A percentile compares a stretch with the other conserved stretches of the same genome.
phyloP scores from a whole-genome alignment of 345 rosid species.

The Eucalyptus marginata region DNA sequence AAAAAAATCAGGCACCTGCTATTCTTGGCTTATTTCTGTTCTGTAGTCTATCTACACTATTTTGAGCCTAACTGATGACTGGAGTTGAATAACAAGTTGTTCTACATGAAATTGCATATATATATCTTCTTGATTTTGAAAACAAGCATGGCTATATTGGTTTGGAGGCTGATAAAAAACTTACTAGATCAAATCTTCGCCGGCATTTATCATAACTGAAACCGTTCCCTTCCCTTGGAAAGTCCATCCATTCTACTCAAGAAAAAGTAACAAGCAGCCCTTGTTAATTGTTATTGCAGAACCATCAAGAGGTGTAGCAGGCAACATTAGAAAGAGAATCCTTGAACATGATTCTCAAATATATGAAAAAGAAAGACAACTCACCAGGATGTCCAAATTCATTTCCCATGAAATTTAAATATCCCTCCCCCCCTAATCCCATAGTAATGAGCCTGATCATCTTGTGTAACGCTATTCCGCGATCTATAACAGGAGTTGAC shows the following conservation, averaged over 20 bases:
- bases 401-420: slow-evolving; percentile 97
- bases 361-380: neutral
- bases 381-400: slow-evolving; percentile 99
- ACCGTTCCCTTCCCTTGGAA: slow-evolving; percentile 85
- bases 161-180: slow-evolving; percentile 3
- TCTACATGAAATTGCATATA: neutral
- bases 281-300: neutral
- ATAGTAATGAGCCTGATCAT: slow-evolving; percentile 91
- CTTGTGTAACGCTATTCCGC: slow-evolving; percentile 96
- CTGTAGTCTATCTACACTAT: neutral
- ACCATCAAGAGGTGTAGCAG: neutral
- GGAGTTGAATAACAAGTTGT: neutral
- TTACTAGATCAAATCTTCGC: slow-evolving; percentile 88
- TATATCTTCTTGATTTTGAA: neutral
- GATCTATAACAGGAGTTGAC: slow-evolving; percentile 69
- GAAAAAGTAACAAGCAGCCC: neutral
- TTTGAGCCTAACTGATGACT: neutral
- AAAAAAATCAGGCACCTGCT: neutral
- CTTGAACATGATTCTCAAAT: neutral
- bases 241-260: slow-evolving; percentile 88
- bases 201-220: slow-evolving; percentile 85
- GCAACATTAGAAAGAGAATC: neutral
- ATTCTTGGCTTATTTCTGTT: neutral
- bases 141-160: neutral
- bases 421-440: slow-evolving; percentile 98